phyloP scores from a whole-genome alignment of 2,329 filamentous ascomycete species.

The Colletotrichum tamarilloi region DNA sequence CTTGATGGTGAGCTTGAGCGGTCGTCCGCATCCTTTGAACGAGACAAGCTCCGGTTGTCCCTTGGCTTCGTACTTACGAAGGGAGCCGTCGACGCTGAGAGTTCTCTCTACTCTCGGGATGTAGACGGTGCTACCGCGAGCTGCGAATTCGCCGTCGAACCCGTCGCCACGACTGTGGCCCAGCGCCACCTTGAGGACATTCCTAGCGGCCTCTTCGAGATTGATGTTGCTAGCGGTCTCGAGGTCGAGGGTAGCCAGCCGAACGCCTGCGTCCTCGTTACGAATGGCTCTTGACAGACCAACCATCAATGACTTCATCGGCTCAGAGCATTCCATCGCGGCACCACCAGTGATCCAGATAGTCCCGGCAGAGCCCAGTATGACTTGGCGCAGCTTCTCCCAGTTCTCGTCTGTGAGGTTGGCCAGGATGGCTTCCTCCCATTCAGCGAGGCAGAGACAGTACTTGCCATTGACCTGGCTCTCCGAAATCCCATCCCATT shows the following conservation, averaged over 20 bases:
- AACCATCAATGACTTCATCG: conserved; percentile 24
- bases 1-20: conserved; percentile 37
- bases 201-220: conserved; percentile 4
- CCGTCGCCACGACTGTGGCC: conserved; percentile 2
- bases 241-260: conserved; percentile 26
- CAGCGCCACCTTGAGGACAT: conserved; percentile 4
- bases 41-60: conserved; percentile 28
- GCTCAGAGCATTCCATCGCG: conserved; percentile 29
- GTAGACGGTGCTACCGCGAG: conserved; percentile 17
- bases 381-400: conserved; percentile 18
- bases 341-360: conserved; percentile 34
- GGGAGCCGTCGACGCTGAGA: conserved; percentile 3
- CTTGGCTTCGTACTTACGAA: conserved; percentile 20
- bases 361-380: conserved; percentile 18
- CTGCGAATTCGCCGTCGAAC: conserved; percentile 19
- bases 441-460: conserved; percentile 19
- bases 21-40: conserved; percentile 26
- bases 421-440: conserved; percentile 15
- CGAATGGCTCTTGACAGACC: conserved; percentile 35
- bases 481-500: conserved; percentile 7
- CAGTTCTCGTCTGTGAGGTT: conserved; percentile 17
- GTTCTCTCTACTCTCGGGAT: conserved; percentile 24
- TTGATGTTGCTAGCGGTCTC: conserved; percentile 10
- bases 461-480: conserved; percentile 13
- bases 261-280: conserved; percentile 35